These are phyloP conservation scores for Aureobasidium sp. DNA, from an alignment of 2,329 filamentous ascomycete genomes.

Conservation along the genomic window DNA sequence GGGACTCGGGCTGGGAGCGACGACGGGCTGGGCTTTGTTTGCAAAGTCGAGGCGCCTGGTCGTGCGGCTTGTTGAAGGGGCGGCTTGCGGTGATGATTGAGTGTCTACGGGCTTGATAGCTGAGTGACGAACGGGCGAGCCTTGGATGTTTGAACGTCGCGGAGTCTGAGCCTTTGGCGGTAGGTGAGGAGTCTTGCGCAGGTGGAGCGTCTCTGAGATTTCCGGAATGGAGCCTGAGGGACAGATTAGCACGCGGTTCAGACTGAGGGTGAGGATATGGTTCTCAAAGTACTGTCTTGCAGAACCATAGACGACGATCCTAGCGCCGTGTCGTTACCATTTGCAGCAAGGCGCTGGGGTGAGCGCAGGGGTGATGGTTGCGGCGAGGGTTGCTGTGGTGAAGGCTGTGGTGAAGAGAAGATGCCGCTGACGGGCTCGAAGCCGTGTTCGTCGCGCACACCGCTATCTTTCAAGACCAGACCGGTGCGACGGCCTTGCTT, in stretches of 20 bases:
- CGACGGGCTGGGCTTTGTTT: slow-evolving; percentile 16
- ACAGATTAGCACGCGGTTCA: background rate
- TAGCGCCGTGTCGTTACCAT: slow-evolving; percentile 35
- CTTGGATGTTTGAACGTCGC: slow-evolving; percentile 50
- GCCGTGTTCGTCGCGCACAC: slow-evolving; percentile 80
- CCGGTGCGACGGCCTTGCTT: slow-evolving; percentile 68
- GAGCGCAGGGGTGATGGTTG: background rate
- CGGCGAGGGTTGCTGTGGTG: slow-evolving; percentile 27
- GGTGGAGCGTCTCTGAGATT: slow-evolving; percentile 33
- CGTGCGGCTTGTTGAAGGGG: background rate
- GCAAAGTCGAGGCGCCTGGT: slow-evolving; percentile 28
- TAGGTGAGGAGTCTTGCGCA: slow-evolving; percentile 38
- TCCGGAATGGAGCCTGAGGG: slow-evolving; percentile 43
- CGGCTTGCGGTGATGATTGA: background rate
- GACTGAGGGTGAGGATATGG: background rate
- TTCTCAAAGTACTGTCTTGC: slow-evolving; percentile 46
- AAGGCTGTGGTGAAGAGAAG: slow-evolving; percentile 76
- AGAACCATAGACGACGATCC: slow-evolving; percentile 49
- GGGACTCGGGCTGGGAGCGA: slow-evolving; percentile 20
- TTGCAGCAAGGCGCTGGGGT: slow-evolving; percentile 23
- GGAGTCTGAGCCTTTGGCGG: slow-evolving; percentile 51
- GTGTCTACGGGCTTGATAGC: slow-evolving; percentile 48
- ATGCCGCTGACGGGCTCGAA: slow-evolving; percentile 80
- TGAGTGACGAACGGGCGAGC: slow-evolving; percentile 54
- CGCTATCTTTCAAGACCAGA: slow-evolving; percentile 67